phyloP scores from a whole-genome alignment of 352 stramenopile species.

The Phytopythium kandeliae region DNA sequence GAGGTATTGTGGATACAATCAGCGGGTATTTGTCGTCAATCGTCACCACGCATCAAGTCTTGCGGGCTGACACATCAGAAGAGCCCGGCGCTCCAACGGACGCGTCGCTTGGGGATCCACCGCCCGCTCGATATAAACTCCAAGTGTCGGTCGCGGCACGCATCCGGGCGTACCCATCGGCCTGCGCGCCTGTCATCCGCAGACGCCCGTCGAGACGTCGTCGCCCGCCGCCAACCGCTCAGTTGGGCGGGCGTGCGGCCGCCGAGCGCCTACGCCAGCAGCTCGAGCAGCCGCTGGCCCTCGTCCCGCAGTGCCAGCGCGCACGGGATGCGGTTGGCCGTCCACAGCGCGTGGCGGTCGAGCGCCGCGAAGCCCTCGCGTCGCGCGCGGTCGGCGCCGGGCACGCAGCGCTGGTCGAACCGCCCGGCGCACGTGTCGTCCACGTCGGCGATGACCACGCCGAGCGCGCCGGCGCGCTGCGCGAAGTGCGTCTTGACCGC shows the following conservation, averaged over 20 bases:
- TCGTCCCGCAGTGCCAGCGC: conserved; percentile 37
- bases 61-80: background rate
- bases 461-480: conserved; percentile 58
- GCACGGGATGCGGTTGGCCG: conserved; percentile 49
- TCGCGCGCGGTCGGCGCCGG: conserved; percentile 34
- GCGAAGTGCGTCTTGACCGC: conserved; percentile 65
- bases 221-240: too few relatives aligned
- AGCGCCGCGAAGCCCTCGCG: conserved; percentile 53
- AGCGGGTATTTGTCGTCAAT: background rate
- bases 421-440: conserved; percentile 28
- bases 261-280: conserved; percentile 1
- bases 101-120: background rate
- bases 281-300: conserved; percentile 24
- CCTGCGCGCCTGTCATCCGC: background rate
- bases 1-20: background rate
- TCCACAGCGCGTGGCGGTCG: conserved; percentile 54
- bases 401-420: conserved; percentile 73
- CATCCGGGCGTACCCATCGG: too few relatives aligned
- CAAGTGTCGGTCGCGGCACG: background rate
- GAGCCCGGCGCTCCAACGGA: background rate
- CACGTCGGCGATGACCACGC: conserved; percentile 55
- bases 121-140: background rate
- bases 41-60: background rate
- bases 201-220: background rate
- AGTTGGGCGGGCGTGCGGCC: too few relatives aligned